Percentiles rank a stretch among this genome's conserved stretches.
Conservation (phyloP, 2,329 filamentous ascomycete genomes). For the Aureobasidium sp. region DNA sequence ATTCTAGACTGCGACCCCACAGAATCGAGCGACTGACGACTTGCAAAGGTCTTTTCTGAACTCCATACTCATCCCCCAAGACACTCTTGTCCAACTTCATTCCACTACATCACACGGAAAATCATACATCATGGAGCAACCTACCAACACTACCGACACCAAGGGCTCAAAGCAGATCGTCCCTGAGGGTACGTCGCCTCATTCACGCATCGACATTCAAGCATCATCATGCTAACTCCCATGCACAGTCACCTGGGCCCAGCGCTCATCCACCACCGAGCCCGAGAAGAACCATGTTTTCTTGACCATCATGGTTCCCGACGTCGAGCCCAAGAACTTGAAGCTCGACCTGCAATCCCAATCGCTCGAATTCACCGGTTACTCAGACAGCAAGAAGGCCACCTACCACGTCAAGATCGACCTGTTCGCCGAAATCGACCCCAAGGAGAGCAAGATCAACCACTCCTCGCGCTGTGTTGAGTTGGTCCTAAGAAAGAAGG, state of each 20-base stretch:
- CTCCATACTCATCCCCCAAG: slow-evolving; percentile 14
- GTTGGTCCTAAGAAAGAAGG: slow-evolving; percentile 94
- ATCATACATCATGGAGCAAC: slow-evolving; percentile 26
- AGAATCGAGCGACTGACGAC: slow-evolving; percentile 11
- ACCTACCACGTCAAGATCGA: slow-evolving; percentile 81
- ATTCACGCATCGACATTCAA: background rate
- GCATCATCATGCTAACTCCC: slow-evolving; percentile 20
- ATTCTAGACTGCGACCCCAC: slow-evolving; percentile 9
- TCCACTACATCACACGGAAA: background rate
- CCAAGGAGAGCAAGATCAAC: slow-evolving; percentile 73
- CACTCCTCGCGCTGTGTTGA: slow-evolving; percentile 85
- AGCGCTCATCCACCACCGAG: slow-evolving; percentile 79
- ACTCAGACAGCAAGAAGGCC: slow-evolving; percentile 75
- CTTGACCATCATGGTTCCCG: slow-evolving; percentile 82
- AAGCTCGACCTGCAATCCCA: slow-evolving; percentile 78
- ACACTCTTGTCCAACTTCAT: slow-evolving; percentile 18
- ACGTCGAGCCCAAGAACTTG: slow-evolving; percentile 67
- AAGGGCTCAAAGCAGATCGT: slow-evolving; percentile 30
- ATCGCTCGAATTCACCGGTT: slow-evolving; percentile 72
- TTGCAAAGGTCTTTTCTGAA: slow-evolving; percentile 7
- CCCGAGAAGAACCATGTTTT: slow-evolving; percentile 89
- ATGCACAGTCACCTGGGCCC: slow-evolving; percentile 82
- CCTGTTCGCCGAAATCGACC: slow-evolving; percentile 86
- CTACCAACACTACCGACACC: slow-evolving; percentile 30
- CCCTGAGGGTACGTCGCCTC: slow-evolving; percentile 29